These are phyloP conservation scores for Pseudogymnoascus sp. DNA, from an alignment of 2,329 filamentous ascomycete genomes.

Conservation along the genomic window DNA sequence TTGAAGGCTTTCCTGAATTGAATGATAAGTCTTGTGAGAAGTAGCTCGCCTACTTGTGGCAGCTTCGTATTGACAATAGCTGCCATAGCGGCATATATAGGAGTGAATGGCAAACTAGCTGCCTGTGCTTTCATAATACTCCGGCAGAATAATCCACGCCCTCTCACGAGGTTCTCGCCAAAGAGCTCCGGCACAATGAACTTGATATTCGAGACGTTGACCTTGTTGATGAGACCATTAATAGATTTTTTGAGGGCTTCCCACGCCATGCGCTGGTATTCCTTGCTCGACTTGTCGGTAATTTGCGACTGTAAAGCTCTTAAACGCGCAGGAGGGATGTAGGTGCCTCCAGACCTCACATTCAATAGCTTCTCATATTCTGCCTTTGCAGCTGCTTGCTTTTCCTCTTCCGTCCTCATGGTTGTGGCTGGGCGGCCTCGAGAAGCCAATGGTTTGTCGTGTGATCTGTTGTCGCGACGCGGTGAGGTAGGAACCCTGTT, in stretches of 20 bases:
- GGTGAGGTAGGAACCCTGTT: slow-evolving; percentile 18
- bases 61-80: slow-evolving; percentile 97
- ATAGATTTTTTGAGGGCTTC: slow-evolving; percentile 98
- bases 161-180: slow-evolving; percentile 84
- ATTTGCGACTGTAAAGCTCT: slow-evolving; percentile 92
- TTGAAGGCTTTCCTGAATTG: slow-evolving; percentile 95
- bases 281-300: slow-evolving; percentile 90
- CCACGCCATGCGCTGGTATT: slow-evolving; percentile 99
- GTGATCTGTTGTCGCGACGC: slow-evolving; percentile 17
- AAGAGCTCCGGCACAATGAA: slow-evolving; percentile 94
- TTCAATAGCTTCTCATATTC: slow-evolving; percentile 88
- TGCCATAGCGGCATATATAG: slow-evolving; percentile 91
- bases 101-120: slow-evolving; percentile 88
- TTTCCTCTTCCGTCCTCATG: slow-evolving; percentile 62
- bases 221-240: slow-evolving; percentile 98
- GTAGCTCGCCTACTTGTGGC: slow-evolving; percentile 83
- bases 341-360: slow-evolving; percentile 90
- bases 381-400: slow-evolving; percentile 78
- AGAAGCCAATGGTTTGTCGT: slow-evolving; percentile 13
- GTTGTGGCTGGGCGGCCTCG: slow-evolving; percentile 19
- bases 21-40: slow-evolving; percentile 75
- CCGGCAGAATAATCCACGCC: slow-evolving; percentile 84
- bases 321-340: slow-evolving; percentile 86
- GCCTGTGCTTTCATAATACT: slow-evolving; percentile 98
- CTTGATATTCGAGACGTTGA: slow-evolving; percentile 97